Percentiles rank a stretch among this genome's conserved stretches.
phyloP scores from a whole-genome alignment of 768 basidiomycete genomes.

The Boletus rubropictus region DNA sequence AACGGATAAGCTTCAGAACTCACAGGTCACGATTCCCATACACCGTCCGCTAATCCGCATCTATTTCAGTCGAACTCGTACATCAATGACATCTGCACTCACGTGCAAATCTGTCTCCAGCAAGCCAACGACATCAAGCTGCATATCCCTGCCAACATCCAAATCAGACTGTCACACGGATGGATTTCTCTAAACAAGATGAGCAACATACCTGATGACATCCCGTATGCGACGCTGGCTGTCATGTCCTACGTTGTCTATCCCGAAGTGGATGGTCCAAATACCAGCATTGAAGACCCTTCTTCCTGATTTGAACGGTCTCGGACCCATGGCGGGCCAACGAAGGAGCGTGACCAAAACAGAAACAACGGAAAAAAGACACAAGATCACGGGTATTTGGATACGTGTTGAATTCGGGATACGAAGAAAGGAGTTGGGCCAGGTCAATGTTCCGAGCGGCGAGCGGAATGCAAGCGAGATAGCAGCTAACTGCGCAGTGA shows the following conservation, averaged over 20 bases:
- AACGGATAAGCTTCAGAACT: constrained; percentile 12
- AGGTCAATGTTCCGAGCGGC: constrained; percentile 19
- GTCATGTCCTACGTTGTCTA: constrained; percentile 35
- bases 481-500: constrained; percentile 46
- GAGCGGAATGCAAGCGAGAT: constrained; percentile 46
- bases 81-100: constrained; percentile 23
- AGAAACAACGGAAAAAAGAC: constrained; percentile 41
- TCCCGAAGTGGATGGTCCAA: constrained; percentile 90
- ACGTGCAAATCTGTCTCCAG: constrained; percentile 85
- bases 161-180: background rate
- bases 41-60: constrained; percentile 46
- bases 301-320: constrained; percentile 56
- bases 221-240: constrained; percentile 32
- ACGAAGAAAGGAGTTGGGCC: constrained; percentile 1
- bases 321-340: constrained; percentile 44
- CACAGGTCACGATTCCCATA: constrained; percentile 86
- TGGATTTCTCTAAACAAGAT: background rate
- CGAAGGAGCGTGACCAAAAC: constrained; percentile 50
- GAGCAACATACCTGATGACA: constrained; percentile 54
- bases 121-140: constrained; percentile 80
- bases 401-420: constrained; percentile 19
- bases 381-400: constrained; percentile 33
- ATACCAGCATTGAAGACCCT: constrained; percentile 77
- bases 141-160: constrained; percentile 52
- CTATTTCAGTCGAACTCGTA: background rate